Conservation (phyloP, 345 rosid species). For the Corchorus capsularis region DNA sequence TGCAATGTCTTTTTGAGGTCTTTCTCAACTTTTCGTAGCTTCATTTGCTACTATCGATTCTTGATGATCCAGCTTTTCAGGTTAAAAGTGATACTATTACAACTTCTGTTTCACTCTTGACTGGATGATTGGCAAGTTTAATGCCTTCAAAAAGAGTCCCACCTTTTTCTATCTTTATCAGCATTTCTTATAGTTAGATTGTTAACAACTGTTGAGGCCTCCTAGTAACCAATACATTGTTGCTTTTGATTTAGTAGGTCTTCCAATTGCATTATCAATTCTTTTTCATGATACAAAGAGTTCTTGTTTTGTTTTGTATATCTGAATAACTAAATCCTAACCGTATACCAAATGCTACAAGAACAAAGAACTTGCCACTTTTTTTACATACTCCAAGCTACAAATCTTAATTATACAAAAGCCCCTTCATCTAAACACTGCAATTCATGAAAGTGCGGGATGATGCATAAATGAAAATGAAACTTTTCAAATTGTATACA, state of each 20-base stretch:
- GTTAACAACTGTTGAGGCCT: background rate
- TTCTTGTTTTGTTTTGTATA: background rate
- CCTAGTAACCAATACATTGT: background rate
- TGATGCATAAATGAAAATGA: too few species aligned
- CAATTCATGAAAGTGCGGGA: background rate
- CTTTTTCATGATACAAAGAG: conserved; percentile 8
- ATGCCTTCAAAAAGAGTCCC: background rate
- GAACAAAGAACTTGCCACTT: background rate
- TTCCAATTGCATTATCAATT: background rate
- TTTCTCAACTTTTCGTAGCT: background rate
- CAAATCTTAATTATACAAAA: too few species aligned
- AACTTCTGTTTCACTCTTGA: background rate
- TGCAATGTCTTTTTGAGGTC: background rate
- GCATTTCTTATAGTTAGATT: background rate
- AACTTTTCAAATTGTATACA: too few species aligned
- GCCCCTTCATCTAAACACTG: background rate
- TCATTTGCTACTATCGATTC: background rate
- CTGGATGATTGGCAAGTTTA: background rate
- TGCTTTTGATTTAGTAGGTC: background rate
- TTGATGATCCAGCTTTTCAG: background rate
- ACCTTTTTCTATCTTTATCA: too few species aligned
- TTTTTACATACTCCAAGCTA: too few species aligned
- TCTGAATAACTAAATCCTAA: background rate
- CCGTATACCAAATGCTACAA: background rate
- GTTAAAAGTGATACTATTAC: background rate